Conservation (phyloP, 352 stramenopile genomes). For the Thalassiosira hispida region DNA sequence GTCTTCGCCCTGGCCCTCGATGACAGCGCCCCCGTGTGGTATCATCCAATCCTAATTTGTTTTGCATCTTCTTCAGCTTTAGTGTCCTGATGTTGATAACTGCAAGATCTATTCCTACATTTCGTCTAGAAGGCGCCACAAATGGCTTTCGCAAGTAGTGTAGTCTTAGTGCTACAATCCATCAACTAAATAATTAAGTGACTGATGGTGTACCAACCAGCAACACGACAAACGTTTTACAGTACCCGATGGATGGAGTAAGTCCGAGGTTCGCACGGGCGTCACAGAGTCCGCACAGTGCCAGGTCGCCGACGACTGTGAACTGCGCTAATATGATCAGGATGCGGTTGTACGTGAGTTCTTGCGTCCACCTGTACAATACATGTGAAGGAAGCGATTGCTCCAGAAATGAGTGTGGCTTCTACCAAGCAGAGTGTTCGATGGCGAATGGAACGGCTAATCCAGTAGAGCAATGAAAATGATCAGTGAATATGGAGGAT, state of each 20-base stretch:
- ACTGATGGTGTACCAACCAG: conserved; percentile 12
- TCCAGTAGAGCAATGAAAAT: too few species aligned
- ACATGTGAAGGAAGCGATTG: conserved; percentile 4
- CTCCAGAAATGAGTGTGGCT: conserved; percentile 15
- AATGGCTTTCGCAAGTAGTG: too few species aligned
- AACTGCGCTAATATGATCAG: neutral
- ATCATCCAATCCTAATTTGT: too few species aligned
- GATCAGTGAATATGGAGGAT: too few species aligned
- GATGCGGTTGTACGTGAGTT: conserved; percentile 17
- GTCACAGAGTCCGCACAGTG: conserved; percentile 12
- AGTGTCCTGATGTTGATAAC: too few species aligned
- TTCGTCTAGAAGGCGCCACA: too few species aligned
- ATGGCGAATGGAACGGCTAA: neutral
- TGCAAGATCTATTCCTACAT: too few species aligned
- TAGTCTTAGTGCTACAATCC: conserved; percentile 29
- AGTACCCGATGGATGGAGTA: neutral
- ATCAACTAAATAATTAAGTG: neutral
- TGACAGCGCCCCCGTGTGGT: too few species aligned
- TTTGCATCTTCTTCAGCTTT: too few species aligned
- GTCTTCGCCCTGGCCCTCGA: too few species aligned
- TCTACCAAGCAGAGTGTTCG: neutral
- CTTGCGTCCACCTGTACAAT: conserved; percentile 3
- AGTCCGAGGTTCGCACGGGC: conserved; percentile 5
- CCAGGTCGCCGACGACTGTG: neutral
- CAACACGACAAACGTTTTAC: conserved; percentile 6